Conservation (phyloP, 2,329 filamentous ascomycete genomes). For the Ophiostoma sp. region DNA sequence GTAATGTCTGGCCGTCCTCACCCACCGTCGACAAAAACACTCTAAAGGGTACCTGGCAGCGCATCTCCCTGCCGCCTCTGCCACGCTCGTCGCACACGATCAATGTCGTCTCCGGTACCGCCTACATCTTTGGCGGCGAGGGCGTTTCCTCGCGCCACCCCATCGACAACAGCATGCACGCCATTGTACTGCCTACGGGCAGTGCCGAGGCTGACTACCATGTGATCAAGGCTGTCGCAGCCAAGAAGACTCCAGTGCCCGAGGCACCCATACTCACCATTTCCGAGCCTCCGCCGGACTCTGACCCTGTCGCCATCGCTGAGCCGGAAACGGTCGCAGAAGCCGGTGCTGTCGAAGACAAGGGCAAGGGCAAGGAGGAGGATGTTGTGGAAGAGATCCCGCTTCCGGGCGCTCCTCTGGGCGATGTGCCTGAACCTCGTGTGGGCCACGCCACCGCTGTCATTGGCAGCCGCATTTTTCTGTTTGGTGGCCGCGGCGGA, state of each 20-base stretch:
- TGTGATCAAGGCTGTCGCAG: slow-evolving; percentile 44
- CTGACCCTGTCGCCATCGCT: slow-evolving; percentile 23
- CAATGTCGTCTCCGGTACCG: slow-evolving; percentile 52
- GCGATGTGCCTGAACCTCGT: slow-evolving; percentile 57
- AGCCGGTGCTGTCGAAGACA: slow-evolving; percentile 25
- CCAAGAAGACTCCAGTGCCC: slow-evolving; percentile 8
- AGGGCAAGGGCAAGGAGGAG: slow-evolving; percentile 33
- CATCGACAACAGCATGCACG: slow-evolving; percentile 67
- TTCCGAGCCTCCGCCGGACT: slow-evolving; percentile 25
- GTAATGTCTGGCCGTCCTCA: slow-evolving; percentile 14
- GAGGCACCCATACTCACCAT: slow-evolving; percentile 31
- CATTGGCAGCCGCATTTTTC: slow-evolving; percentile 64
- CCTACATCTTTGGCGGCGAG: slow-evolving; percentile 71
- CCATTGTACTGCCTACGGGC: slow-evolving; percentile 55
- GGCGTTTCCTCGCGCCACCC: slow-evolving; percentile 50
- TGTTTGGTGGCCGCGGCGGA: slow-evolving; percentile 75
- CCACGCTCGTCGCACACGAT: slow-evolving; percentile 70
- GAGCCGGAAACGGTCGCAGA: slow-evolving; percentile 22
- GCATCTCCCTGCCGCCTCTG: slow-evolving; percentile 50
- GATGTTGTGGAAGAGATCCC: slow-evolving; percentile 22
- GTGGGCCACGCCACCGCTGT: slow-evolving; percentile 67
- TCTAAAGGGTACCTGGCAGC: slow-evolving; percentile 57
- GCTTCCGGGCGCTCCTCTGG: slow-evolving; percentile 35
- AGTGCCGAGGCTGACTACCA: slow-evolving; percentile 56
- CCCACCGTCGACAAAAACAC: slow-evolving; percentile 21